A percentile compares a stretch with the other conserved stretches of the same genome.
Evolutionary conservation across 176 grass and related monocot genomes (phyloP).

Genomic region (Typha latifolia): DNA sequence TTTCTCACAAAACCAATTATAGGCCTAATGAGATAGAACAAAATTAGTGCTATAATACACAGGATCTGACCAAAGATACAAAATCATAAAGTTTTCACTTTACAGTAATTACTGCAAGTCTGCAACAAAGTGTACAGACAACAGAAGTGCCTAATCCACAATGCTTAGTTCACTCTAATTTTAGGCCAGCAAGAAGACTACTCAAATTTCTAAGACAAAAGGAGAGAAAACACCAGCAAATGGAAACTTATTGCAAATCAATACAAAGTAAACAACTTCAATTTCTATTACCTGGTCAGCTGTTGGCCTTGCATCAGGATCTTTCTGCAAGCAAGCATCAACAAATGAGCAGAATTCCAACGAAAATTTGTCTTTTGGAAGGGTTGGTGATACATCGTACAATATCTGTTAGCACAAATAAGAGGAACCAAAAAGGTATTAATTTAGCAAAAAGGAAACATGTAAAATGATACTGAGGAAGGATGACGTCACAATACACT

Average conservation of each 20-base stretch:
- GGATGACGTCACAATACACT: neutral
- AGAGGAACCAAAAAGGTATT: slow-evolving; percentile 6
- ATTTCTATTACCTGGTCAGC: slow-evolving; percentile 45
- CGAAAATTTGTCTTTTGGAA: slow-evolving; percentile 53
- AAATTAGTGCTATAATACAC: too few species aligned
- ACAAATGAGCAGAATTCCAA: slow-evolving; percentile 84
- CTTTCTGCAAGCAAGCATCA: slow-evolving; percentile 84
- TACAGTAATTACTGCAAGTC: too few species aligned
- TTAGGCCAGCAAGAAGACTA: too few species aligned
- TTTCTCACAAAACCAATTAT: too few species aligned
- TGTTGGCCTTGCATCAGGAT: slow-evolving; percentile 62
- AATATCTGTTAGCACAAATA: slow-evolving; percentile 48
- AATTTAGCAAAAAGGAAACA: neutral
- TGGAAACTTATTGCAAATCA: neutral
- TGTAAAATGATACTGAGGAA: neutral
- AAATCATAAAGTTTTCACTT: too few species aligned
- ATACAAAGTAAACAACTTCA: slow-evolving; percentile 4
- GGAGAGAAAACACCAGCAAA: neutral
- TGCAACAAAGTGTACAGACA: too few species aligned
- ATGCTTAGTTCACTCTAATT: too few species aligned
- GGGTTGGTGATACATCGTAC: slow-evolving; percentile 83
- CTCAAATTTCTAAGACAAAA: too few species aligned
- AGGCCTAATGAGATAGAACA: too few species aligned
- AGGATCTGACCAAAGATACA: too few species aligned
- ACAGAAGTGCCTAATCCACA: too few species aligned